Evolutionary conservation across 2,329 filamentous ascomycete genomes (phyloP).

Genomic region (Phoma herbarum): DNA sequence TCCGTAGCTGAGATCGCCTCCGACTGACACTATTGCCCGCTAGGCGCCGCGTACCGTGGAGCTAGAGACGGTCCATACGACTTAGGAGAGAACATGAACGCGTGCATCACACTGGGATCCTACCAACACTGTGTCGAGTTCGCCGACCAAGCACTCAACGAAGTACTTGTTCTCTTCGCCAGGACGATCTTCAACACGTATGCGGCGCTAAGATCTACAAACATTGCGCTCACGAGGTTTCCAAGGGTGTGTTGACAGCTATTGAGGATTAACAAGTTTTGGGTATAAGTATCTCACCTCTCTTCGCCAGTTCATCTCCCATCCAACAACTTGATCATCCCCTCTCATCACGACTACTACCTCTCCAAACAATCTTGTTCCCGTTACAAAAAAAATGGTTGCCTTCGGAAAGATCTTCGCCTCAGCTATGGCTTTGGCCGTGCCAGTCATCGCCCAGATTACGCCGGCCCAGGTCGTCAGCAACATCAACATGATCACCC

Average conservation of each 20-base stretch:
- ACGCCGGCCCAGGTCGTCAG: conserved; percentile 20
- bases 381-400: conserved; percentile 19
- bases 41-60: neutral
- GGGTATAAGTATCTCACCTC: neutral
- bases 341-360: neutral
- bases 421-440: conserved; percentile 24
- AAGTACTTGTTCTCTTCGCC: neutral
- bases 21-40: neutral
- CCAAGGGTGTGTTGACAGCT: neutral
- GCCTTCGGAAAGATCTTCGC: conserved; percentile 27
- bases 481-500: conserved; percentile 22
- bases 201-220: neutral
- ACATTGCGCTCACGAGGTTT: neutral
- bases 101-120: neutral
- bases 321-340: neutral
- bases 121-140: neutral
- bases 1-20: neutral
- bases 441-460: conserved; percentile 17
- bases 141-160: neutral
- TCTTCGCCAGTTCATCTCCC: neutral
- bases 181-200: neutral
- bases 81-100: neutral
- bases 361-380: neutral
- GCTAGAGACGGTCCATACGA: neutral
- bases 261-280: too few relatives aligned